phyloP scores from a whole-genome alignment of 1,139 yeast species.

The Nakaseomyces uthaithaninus region DNA sequence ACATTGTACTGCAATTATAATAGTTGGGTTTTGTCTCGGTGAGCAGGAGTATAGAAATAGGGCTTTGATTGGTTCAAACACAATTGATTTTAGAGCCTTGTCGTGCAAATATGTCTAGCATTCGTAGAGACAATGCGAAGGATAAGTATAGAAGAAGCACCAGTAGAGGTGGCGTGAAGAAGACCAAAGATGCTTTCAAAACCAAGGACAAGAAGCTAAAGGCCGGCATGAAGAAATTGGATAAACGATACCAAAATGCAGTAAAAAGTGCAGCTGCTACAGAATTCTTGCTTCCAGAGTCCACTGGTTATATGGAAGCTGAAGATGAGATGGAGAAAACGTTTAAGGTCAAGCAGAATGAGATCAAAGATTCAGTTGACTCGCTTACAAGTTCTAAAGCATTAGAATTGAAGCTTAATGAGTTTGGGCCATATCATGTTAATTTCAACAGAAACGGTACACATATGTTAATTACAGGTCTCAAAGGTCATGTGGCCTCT shows the following conservation, averaged over 20 bases:
- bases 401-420: slow-evolving; percentile 62
- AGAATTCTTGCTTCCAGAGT: slow-evolving; percentile 77
- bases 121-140: neutral
- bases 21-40: too few relatives aligned
- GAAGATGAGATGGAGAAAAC: slow-evolving; percentile 89
- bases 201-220: slow-evolving; percentile 53
- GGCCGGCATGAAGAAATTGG: slow-evolving; percentile 58
- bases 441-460: slow-evolving; percentile 87
- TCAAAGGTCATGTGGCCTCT: slow-evolving; percentile 90
- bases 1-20: too few relatives aligned
- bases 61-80: too few relatives aligned
- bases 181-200: slow-evolving; percentile 11
- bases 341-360: slow-evolving; percentile 73
- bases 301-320: slow-evolving; percentile 78
- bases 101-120: neutral
- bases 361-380: slow-evolving; percentile 74
- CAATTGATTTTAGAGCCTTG: too few relatives aligned
- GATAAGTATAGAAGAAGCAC: slow-evolving; percentile 15
- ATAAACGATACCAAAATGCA: slow-evolving; percentile 69
- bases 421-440: slow-evolving; percentile 71
- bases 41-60: too few relatives aligned
- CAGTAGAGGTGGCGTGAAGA: slow-evolving; percentile 16
- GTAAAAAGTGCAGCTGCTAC: slow-evolving; percentile 76
- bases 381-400: slow-evolving; percentile 64
- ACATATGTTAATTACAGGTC: slow-evolving; percentile 74